Base-by-base conservation (phyloP, 306 rosid genomes). In the Hippophae rhamnoides region DNA sequence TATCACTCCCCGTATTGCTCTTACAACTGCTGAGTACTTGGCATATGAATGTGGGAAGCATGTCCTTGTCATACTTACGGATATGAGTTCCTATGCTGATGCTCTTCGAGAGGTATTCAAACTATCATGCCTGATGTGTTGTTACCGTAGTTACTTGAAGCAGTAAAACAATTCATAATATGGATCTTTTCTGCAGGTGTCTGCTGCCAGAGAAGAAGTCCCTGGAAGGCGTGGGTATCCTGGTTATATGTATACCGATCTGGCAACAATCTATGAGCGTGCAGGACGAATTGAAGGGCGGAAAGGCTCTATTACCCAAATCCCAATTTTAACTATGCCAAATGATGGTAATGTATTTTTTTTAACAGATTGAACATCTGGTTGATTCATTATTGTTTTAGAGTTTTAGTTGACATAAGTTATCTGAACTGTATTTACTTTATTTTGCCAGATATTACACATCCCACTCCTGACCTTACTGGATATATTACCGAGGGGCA, bases 191-290 rank as follows among this genome's bases (percentile, higher is more conserved):
- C 68, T 72, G 61, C 64, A 93, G 99, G 99, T 93, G 56, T 93
- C 99, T 75, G 99, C 99, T 78, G 99, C 99, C 51, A 87, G 99
- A 72, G 99, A 93, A 73, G 99, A 93, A 79, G 99, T 93, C 14
- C 99, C 99, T 0, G 99, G 99, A 77, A 93, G 99, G 74, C 99
- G 99, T 88, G 99, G 99, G 51, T 93, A 93, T 71, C 99, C 99
- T 3, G 99, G 99, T 54, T 93, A 93, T 62, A 93, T 93, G 99
- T 93, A 93, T 71, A 93, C 99, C 10, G 99, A 93, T 93, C 83
- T 93, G 74, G 99, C 99, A 43, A 89, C 96, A 68, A 93, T 93
- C 69, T 93, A 93, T 73, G 99, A 93, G 71, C 94, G 99, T 64
- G 99, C 99, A 26, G 99, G 99, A 66, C 79, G 99, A 77, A 93